Evolutionary conservation across 768 basidiomycete species (phyloP).

Genomic region (Hygrophorus russula): DNA sequence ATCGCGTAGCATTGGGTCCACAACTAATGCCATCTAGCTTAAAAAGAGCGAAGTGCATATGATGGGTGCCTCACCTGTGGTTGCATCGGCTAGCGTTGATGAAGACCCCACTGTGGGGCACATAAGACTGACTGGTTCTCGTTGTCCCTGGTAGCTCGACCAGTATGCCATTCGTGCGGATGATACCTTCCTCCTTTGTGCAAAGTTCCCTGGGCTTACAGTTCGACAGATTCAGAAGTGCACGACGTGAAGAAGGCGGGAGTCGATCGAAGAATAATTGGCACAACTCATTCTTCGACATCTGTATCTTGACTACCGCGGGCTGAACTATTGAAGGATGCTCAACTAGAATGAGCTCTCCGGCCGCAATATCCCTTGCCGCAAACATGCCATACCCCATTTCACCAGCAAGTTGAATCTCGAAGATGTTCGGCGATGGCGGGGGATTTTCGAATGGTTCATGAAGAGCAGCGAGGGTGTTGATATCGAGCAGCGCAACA

Average conservation of each 20-base stretch:
- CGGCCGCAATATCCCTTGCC: slow-evolving; percentile 9
- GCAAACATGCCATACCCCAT: slow-evolving; percentile 21
- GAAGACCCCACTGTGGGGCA: slow-evolving; percentile 24
- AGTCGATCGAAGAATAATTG: slow-evolving; percentile 19
- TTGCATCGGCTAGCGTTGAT: slow-evolving; percentile 25
- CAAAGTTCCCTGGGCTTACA: slow-evolving; percentile 7
- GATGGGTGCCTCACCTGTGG: slow-evolving; percentile 22
- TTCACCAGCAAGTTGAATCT: slow-evolving; percentile 5
- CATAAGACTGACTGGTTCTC: slow-evolving; percentile 13
- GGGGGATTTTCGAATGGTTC: slow-evolving; percentile 2
- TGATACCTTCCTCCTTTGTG: slow-evolving; percentile 16
- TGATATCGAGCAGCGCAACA: slow-evolving; percentile 20
- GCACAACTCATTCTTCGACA: slow-evolving; percentile 14
- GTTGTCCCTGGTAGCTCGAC: slow-evolving; percentile 20
- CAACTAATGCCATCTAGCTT: slow-evolving; percentile 17
- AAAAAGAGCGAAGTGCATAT: not conserved
- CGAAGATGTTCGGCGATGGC: slow-evolving; percentile 2
- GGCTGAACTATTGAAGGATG: slow-evolving; percentile 31
- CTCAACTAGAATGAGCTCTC: slow-evolving; percentile 19
- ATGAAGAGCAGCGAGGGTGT: slow-evolving; percentile 18
- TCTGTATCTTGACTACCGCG: slow-evolving; percentile 16
- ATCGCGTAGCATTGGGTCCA: slow-evolving; percentile 26
- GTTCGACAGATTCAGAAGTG: slow-evolving; percentile 20
- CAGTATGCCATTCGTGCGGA: slow-evolving; percentile 21
- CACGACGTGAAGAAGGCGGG: slow-evolving; percentile 13